phyloP scores from a whole-genome alignment of 2,329 filamentous ascomycete genomes.

The Rhinocladiella mackenziei region DNA sequence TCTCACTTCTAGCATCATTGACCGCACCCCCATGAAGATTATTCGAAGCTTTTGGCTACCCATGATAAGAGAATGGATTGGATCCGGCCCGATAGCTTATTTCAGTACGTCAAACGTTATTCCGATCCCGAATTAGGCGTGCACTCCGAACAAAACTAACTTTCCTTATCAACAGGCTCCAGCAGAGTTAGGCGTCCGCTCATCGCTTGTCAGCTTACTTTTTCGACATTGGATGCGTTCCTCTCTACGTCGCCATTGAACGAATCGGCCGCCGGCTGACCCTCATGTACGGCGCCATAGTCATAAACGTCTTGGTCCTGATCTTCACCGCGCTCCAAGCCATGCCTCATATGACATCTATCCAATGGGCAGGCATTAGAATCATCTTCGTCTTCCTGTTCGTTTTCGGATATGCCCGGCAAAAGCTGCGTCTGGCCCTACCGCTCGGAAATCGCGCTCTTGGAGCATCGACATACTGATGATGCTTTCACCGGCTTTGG shows the following conservation, averaged over 20 bases:
- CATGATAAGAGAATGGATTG: constrained; percentile 22
- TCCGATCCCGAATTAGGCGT: neutral
- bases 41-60: constrained; percentile 20
- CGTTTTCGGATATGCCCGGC: constrained; percentile 35
- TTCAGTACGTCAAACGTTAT: constrained; percentile 6
- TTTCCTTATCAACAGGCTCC: constrained; percentile 8
- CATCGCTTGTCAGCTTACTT: constrained; percentile 15
- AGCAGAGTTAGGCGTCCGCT: constrained; percentile 8
- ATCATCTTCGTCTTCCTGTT: constrained; percentile 35
- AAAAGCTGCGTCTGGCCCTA: constrained; percentile 33
- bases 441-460: constrained; percentile 35
- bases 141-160: neutral
- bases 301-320: constrained; percentile 18
- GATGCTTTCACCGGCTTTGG: constrained; percentile 33
- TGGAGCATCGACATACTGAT: constrained; percentile 36
- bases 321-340: constrained; percentile 19
- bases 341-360: constrained; percentile 23
- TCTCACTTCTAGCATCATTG: constrained; percentile 17
- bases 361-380: constrained; percentile 30
- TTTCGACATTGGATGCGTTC: constrained; percentile 20
- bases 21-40: constrained; percentile 18
- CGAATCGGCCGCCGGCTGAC: constrained; percentile 15
- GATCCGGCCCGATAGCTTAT: constrained; percentile 13
- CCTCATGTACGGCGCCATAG: constrained; percentile 17
- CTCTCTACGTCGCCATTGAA: constrained; percentile 24